Evolutionary conservation across 305 asterid species (phyloP), one percentile per base, ranked within the genome.

Genomic region (Solanum chacoense): DNA sequence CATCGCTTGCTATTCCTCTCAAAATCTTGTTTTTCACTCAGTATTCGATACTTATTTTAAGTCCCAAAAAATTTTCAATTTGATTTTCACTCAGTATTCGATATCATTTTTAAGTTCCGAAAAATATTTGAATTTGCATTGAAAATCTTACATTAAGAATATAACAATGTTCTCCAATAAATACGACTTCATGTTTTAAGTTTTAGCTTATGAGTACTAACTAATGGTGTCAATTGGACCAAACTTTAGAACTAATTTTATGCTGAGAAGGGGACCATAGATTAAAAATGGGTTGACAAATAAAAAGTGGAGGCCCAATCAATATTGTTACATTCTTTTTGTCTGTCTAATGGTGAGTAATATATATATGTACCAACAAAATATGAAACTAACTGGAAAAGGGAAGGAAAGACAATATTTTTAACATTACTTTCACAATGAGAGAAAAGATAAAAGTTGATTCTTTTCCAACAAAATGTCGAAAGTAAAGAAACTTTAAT

Each of bases 81-180:
- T 37, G 4, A 37, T 28, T 71, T 45, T 45, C 1, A 0, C 34
- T n/a, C 0, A 1, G 1, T 65, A 2, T 67, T 11, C 2, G 1
- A 2, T 26, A 69, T 73, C 0, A 9, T 16, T 18, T 55, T 55
- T 37, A 3, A 73, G 3, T 5, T 12, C 1, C 1, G 0, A 2
- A 16, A 31, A 9, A 13, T 5, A 28, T 13, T 71, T 37, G 1
- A 37, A 37, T 37, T 71, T 16, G 1, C 2, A 2, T 50, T 16
- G 0, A 2, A 50, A 50, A 50, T 50, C n/a, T 50, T 3, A 16
- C n/a, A 45, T 14, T 50, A 50, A 16, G 1, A 50, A 50, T 50
- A 50, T 50, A 6, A 18, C 0, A 1, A 16, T 0, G 24, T 20
- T 3, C 24, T 59, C 5, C 11, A 20, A 59, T 1, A 59, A 59